Evolutionary conservation across 805 yeast species (phyloP).

Genomic region (Ogataea sp.): DNA sequence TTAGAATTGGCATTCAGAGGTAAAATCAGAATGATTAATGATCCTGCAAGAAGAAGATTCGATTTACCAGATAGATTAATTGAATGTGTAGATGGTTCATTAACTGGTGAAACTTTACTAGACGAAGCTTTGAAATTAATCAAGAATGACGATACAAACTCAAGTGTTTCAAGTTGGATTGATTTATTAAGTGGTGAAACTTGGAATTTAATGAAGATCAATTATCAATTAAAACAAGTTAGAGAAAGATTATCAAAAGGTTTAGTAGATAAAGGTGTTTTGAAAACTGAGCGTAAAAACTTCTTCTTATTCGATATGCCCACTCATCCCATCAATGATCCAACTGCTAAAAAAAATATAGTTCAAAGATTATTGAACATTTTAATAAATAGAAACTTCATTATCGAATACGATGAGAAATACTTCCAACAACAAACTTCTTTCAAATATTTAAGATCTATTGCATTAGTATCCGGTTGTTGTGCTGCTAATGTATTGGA

Average conservation of each 20-base stretch:
- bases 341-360: slow-evolving; percentile 73
- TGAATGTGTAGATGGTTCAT: slow-evolving; percentile 75
- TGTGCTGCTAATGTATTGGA: slow-evolving; percentile 96
- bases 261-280: slow-evolving; percentile 90
- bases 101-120: slow-evolving; percentile 91
- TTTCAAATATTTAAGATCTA: slow-evolving; percentile 65
- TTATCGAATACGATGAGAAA: slow-evolving; percentile 42
- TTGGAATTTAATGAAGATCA: slow-evolving; percentile 92
- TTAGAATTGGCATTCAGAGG: slow-evolving; percentile 90
- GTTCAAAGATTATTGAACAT: slow-evolving; percentile 63
- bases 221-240: slow-evolving; percentile 93
- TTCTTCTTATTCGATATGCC: slow-evolving; percentile 97
- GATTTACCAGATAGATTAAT: slow-evolving; percentile 82
- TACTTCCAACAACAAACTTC: slow-evolving; percentile 65
- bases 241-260: slow-evolving; percentile 96
- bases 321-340: slow-evolving; percentile 92
- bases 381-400: slow-evolving; percentile 65
- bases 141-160: slow-evolving; percentile 71
- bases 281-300: slow-evolving; percentile 92
- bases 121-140: slow-evolving; percentile 91
- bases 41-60: slow-evolving; percentile 83
- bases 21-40: slow-evolving; percentile 81
- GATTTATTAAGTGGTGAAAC: slow-evolving; percentile 93
- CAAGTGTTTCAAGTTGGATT: slow-evolving; percentile 85
- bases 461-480: slow-evolving; percentile 79